Conservation (phyloP, 73 alveolate species). For the Paramecium tetraurelia region DNA sequence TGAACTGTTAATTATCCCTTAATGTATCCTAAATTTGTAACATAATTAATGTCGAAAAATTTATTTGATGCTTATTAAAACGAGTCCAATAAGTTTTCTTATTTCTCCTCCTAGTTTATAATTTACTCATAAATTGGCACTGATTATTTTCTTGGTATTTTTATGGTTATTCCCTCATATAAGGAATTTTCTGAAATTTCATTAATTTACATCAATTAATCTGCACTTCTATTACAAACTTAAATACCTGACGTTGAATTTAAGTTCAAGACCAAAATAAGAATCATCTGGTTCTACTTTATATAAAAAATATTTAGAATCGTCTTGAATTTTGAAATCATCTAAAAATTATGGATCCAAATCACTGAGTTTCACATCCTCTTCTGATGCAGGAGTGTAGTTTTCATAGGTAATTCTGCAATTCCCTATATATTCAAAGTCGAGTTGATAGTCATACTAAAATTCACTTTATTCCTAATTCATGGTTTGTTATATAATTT, state of each 20-base stretch:
- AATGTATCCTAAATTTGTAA: not conserved
- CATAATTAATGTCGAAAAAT: not conserved
- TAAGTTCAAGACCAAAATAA: slow-evolving; percentile 14
- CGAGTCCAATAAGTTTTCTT: not conserved
- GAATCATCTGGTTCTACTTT: slow-evolving; percentile 58
- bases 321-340: not conserved
- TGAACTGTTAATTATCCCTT: slow-evolving; percentile 4
- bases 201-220: not conserved
- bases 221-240: not conserved
- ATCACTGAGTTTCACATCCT: not conserved
- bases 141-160: not conserved
- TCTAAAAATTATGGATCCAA: not conserved
- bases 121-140: not conserved
- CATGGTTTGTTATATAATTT: not conserved
- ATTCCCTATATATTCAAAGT: not conserved
- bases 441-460: not conserved
- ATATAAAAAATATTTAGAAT: not conserved
- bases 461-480: not conserved
- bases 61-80: not conserved
- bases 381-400: not conserved
- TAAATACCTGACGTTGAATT: slow-evolving; percentile 20
- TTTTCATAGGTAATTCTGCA: not conserved
- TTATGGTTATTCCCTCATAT: not conserved
- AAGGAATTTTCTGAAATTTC: not conserved
- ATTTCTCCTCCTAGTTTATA: not conserved